phyloP scores from a whole-genome alignment of 305 asterid genomes.

The Rubia balearica region DNA sequence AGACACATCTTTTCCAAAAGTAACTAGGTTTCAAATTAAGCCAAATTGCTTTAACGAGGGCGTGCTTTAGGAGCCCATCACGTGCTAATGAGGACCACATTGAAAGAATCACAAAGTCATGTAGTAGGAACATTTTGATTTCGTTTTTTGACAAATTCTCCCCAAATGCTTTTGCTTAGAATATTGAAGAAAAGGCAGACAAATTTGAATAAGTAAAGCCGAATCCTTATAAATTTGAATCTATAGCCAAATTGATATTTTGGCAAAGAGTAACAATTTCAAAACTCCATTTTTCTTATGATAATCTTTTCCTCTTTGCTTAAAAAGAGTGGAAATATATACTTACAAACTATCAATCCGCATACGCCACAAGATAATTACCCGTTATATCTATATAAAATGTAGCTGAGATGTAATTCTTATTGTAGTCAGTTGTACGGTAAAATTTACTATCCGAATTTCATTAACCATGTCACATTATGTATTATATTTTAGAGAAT shows the following conservation, averaged over 20 bases:
- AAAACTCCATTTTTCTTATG: neutral
- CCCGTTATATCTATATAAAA: too few relatives aligned
- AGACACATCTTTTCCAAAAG: neutral
- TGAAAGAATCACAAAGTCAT: neutral
- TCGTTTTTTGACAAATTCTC: neutral
- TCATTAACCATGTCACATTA: too few relatives aligned
- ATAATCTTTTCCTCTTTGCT: too few relatives aligned
- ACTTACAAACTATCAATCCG: too few relatives aligned
- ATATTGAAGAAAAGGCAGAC: neutral
- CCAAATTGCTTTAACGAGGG: slow-evolving; percentile 2
- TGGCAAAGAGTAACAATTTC: neutral
- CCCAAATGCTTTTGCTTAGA: neutral
- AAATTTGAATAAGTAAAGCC: neutral
- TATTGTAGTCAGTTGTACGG: too few relatives aligned
- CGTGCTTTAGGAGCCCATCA: slow-evolving; percentile 2
- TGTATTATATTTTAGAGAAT: too few relatives aligned
- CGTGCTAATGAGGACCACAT: slow-evolving; percentile 9
- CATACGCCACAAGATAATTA: too few relatives aligned
- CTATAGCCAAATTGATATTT: neutral
- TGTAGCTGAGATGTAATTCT: too few relatives aligned
- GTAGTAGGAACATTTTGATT: neutral
- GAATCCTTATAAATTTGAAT: neutral
- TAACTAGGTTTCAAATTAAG: neutral
- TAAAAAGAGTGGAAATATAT: too few relatives aligned
- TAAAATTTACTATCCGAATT: too few relatives aligned